phyloP scores from a whole-genome alignment of 306 rosid genomes.

The Biancaea sappan region DNA sequence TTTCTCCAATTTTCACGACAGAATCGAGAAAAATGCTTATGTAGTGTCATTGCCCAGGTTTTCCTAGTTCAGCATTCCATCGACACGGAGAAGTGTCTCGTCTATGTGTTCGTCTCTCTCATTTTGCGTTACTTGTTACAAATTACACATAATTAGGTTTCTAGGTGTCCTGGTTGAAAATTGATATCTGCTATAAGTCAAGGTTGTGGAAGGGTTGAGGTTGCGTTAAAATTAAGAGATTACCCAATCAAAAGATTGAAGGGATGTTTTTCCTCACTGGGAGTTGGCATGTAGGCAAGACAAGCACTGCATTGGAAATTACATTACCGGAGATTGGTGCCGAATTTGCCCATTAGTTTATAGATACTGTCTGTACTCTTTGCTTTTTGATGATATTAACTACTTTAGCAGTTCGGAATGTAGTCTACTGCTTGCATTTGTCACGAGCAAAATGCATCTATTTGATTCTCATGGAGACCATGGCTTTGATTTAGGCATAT shows the following conservation, averaged over 20 bases:
- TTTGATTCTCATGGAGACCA: background rate
- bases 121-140: background rate
- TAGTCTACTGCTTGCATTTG: background rate
- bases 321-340: slow-evolving; percentile 76
- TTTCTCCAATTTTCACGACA: too few species aligned
- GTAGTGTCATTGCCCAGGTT: too few species aligned
- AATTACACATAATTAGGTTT: background rate
- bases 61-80: too few species aligned
- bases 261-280: background rate
- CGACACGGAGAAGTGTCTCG: slow-evolving; percentile 59
- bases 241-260: background rate
- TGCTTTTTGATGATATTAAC: background rate
- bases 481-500: background rate
- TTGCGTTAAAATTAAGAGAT: background rate
- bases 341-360: slow-evolving; percentile 74
- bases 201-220: background rate
- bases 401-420: slow-evolving; percentile 10
- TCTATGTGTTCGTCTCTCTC: slow-evolving; percentile 64
- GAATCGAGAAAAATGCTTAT: too few species aligned
- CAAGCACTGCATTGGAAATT: slow-evolving; percentile 68
- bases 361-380: slow-evolving; percentile 38
- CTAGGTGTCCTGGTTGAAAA: background rate
- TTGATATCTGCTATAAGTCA: background rate
- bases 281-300: slow-evolving; percentile 48
- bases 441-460: background rate